A percentile compares a stretch with the other conserved stretches of the same genome.
phyloP scores from a whole-genome alignment of 257 asterid genomes.

The Ajuga chamaepitys region DNA sequence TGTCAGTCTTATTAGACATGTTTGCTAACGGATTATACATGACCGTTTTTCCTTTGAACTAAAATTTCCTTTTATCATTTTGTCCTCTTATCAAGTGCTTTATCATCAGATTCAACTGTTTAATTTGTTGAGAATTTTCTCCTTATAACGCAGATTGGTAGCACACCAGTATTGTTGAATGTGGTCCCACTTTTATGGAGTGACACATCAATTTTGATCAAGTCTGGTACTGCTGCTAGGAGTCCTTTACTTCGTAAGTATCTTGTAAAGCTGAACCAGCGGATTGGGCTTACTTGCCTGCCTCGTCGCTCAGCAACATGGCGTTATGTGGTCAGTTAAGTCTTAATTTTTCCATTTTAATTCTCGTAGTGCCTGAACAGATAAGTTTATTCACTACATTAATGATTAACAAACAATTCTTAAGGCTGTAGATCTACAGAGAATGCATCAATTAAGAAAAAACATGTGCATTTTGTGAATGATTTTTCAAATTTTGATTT shows the following conservation, averaged over 20 bases:
- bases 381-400: slow-evolving; percentile 9
- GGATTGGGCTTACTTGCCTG: slow-evolving; percentile 75
- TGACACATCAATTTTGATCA: slow-evolving; percentile 54
- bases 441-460: neutral
- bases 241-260: slow-evolving; percentile 94
- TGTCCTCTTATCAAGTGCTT: neutral
- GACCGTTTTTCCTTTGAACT: neutral
- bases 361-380: slow-evolving; percentile 6
- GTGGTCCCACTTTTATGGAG: slow-evolving; percentile 74
- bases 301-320: slow-evolving; percentile 79
- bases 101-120: neutral
- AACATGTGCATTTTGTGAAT: neutral
- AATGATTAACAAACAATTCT: neutral
- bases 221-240: slow-evolving; percentile 62
- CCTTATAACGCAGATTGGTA: slow-evolving; percentile 58
- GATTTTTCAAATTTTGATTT: neutral
- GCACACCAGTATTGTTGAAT: slow-evolving; percentile 50
- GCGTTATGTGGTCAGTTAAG: slow-evolving; percentile 80
- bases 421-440: neutral
- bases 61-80: neutral
- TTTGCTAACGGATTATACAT: neutral
- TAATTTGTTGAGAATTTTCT: slow-evolving; percentile 4
- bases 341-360: neutral
- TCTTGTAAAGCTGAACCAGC: slow-evolving; percentile 77
- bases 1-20: slow-evolving; percentile 1